phyloP scores from a whole-genome alignment of 1,284 basidiomycete species.

The Tylopilus sp. region DNA sequence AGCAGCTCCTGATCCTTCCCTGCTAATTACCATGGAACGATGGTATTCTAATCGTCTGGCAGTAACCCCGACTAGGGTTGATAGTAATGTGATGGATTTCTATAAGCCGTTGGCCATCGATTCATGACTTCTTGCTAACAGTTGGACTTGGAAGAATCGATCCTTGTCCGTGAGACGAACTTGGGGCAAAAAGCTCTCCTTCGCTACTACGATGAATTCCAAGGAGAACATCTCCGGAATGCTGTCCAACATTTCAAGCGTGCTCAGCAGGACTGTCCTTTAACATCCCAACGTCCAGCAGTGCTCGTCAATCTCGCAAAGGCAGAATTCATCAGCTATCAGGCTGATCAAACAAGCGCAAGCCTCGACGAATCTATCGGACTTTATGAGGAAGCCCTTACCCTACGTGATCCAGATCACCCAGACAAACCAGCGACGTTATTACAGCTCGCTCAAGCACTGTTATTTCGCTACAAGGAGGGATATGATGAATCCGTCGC shows the following conservation, averaged over 20 bases:
- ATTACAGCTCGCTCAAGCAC: background rate
- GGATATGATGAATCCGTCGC: background rate
- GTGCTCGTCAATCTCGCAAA: slow-evolving; percentile 14
- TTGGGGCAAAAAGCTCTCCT: slow-evolving; percentile 3
- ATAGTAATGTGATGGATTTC: background rate
- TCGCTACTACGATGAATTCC: background rate
- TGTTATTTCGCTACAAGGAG: background rate
- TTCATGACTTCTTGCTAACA: background rate
- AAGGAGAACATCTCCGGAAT: slow-evolving; percentile 1
- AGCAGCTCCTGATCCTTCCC: background rate
- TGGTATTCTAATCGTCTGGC: no score
- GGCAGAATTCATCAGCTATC: background rate
- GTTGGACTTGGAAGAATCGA: background rate
- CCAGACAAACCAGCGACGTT: slow-evolving; percentile 1
- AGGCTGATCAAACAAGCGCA: background rate
- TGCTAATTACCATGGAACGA: background rate
- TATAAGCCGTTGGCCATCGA: background rate
- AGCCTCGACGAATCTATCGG: background rate
- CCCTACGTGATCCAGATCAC: background rate
- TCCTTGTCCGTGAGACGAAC: background rate
- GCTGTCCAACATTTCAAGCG: slow-evolving; percentile 8
- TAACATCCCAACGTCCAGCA: background rate
- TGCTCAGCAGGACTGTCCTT: background rate
- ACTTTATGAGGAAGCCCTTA: slow-evolving; percentile 5
- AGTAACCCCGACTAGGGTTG: background rate